Evolutionary conservation across 2,329 filamentous ascomycete genomes (phyloP).

Genomic region (Alternaria ethzedia): DNA sequence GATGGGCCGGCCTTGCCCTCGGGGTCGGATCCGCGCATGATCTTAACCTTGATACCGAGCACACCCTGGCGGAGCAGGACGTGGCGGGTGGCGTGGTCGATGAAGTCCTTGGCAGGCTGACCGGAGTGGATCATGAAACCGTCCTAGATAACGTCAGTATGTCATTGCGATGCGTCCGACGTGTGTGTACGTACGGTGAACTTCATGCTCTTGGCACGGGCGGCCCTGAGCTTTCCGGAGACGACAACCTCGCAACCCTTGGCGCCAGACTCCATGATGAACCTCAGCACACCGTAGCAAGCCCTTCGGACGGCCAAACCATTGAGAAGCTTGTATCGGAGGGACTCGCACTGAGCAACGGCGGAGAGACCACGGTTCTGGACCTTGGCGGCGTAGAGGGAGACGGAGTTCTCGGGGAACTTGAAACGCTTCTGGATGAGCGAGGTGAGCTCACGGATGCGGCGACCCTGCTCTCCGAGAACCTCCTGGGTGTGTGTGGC

Average conservation of each 20-base stretch:
- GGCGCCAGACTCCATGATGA: constrained; percentile 99
- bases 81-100: constrained; percentile 97
- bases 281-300: constrained; percentile 99
- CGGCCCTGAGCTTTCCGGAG: constrained; percentile 97
- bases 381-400: constrained; percentile 99
- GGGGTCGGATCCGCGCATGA: constrained; percentile 99
- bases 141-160: constrained; percentile 60
- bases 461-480: constrained; percentile 98
- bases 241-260: constrained; percentile 99
- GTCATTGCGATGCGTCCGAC: neutral
- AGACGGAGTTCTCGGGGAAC: constrained; percentile 99
- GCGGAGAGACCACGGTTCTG: constrained; percentile 99
- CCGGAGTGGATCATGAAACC: constrained; percentile 99
- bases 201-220: constrained; percentile 99
- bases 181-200: constrained; percentile 76
- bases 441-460: constrained; percentile 99
- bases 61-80: constrained; percentile 99
- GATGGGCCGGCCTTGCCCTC: constrained; percentile 98
- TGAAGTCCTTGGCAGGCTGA: constrained; percentile 99
- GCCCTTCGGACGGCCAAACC: constrained; percentile 97
- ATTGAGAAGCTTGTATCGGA: constrained; percentile 99
- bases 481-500: constrained; percentile 99
- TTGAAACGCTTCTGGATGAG: constrained; percentile 99
- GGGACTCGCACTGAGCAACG: constrained; percentile 99
- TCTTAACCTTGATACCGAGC: constrained; percentile 99